Percentiles rank a stretch among this genome's conserved stretches.
Evolutionary conservation across 1,284 basidiomycete species (phyloP).

Genomic region (Ustilago bromivora): DNA sequence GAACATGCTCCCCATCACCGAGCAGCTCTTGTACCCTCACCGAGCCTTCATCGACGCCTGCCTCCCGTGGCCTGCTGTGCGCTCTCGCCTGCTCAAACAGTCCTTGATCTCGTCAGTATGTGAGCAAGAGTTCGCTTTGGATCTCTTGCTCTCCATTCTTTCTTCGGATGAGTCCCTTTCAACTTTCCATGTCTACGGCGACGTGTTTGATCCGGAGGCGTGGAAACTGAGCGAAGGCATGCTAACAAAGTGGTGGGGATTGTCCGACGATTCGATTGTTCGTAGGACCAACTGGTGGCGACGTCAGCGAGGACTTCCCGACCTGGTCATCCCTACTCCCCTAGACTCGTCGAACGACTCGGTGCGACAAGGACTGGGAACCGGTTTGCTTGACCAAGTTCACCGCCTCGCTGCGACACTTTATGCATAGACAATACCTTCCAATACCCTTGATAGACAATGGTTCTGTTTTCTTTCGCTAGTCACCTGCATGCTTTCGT

Average conservation of each 20-base stretch:
- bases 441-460: not conserved
- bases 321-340: slow-evolving; percentile 8
- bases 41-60: slow-evolving; percentile 46
- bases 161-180: slow-evolving; percentile 20
- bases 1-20: slow-evolving; percentile 42
- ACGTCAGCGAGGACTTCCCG: slow-evolving; percentile 37
- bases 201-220: slow-evolving; percentile 45
- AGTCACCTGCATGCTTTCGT: slow-evolving; percentile 6
- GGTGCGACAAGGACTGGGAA: slow-evolving; percentile 32
- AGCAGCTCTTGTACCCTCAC: slow-evolving; percentile 45
- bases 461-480: not conserved
- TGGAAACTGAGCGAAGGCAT: slow-evolving; percentile 52
- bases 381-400: slow-evolving; percentile 38
- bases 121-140: slow-evolving; percentile 48
- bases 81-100: slow-evolving; percentile 47
- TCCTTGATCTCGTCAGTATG: slow-evolving; percentile 26
- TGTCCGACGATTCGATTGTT: slow-evolving; percentile 48
- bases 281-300: slow-evolving; percentile 56
- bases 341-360: slow-evolving; percentile 8
- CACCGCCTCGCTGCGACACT: slow-evolving; percentile 24
- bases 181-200: slow-evolving; percentile 47
- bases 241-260: slow-evolving; percentile 48
- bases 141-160: slow-evolving; percentile 37
- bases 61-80: slow-evolving; percentile 49
- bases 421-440: slow-evolving; percentile 21